Conservation (phyloP, 495 filamentous ascomycete genomes). For the Aspergillus cristatus region DNA sequence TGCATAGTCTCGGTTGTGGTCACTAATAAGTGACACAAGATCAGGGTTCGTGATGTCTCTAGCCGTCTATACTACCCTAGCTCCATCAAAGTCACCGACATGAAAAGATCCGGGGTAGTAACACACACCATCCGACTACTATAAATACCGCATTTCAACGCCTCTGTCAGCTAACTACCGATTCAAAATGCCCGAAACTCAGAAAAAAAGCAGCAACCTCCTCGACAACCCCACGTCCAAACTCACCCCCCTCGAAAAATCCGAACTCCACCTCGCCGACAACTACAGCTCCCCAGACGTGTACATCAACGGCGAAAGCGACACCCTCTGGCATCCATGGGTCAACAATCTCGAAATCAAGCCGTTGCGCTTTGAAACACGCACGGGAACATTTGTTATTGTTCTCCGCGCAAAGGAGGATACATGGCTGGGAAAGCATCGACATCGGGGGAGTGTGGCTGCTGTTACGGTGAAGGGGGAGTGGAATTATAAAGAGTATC, state of each 20-base stretch:
- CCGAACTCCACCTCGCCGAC: slow-evolving; percentile 1
- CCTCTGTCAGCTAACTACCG: too few relatives aligned
- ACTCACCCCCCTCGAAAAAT: neutral
- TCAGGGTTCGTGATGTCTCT: too few relatives aligned
- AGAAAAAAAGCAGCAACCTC: too few relatives aligned
- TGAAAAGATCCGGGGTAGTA: too few relatives aligned
- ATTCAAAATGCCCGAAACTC: too few relatives aligned
- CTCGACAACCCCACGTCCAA: neutral
- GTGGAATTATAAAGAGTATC: slow-evolving; percentile 1
- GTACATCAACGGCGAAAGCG: slow-evolving; percentile 1
- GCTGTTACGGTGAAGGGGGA: slow-evolving; percentile 1
- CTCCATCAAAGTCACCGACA: too few relatives aligned
- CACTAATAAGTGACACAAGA: too few relatives aligned
- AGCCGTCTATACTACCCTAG: too few relatives aligned
- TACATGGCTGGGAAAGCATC: slow-evolving; percentile 1
- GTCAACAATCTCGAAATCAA: neutral
- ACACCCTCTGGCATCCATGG: slow-evolving; percentile 2
- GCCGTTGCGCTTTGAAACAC: slow-evolving; percentile 2
- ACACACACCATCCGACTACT: too few relatives aligned
- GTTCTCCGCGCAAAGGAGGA: slow-evolving; percentile 1
- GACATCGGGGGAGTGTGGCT: neutral
- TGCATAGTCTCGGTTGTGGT: too few relatives aligned
- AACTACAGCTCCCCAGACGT: slow-evolving; percentile 3
- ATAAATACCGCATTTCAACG: too few relatives aligned
- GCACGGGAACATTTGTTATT: neutral